Conservation (phyloP, 2,329 filamentous ascomycete genomes). For the Didymella glomerata region DNA sequence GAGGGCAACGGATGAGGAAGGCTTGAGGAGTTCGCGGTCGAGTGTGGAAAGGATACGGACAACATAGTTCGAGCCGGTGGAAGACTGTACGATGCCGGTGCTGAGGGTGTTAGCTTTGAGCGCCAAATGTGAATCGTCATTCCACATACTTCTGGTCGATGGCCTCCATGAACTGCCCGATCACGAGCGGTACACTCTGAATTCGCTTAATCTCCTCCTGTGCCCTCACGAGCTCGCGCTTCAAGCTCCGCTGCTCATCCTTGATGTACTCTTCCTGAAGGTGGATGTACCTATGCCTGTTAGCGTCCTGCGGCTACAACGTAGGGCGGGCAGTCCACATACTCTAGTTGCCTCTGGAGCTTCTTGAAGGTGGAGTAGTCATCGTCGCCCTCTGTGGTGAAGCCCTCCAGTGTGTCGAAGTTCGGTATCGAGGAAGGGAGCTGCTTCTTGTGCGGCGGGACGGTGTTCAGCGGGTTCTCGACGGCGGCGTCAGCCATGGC, state of each 20-base stretch:
- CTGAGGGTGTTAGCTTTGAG: slow-evolving; percentile 57
- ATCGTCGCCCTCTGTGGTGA: slow-evolving; percentile 81
- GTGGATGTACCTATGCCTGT: slow-evolving; percentile 77
- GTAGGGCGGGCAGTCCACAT: slow-evolving; percentile 47
- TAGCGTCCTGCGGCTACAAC: slow-evolving; percentile 34
- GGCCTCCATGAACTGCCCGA: slow-evolving; percentile 99
- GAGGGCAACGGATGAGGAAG: slow-evolving; percentile 94
- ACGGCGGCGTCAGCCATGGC: slow-evolving; percentile 86
- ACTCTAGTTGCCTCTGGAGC: slow-evolving; percentile 95
- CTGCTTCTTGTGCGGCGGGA: slow-evolving; percentile 82
- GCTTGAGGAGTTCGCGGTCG: slow-evolving; percentile 97
- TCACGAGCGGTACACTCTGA: slow-evolving; percentile 96
- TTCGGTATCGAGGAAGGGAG: slow-evolving; percentile 82
- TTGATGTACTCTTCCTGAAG: slow-evolving; percentile 99
- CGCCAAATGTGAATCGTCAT: neutral
- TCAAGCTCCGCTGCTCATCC: slow-evolving; percentile 98
- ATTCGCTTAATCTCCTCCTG: slow-evolving; percentile 99
- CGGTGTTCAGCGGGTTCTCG: slow-evolving; percentile 78
- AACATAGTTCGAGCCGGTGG: slow-evolving; percentile 98
- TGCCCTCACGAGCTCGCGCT: slow-evolving; percentile 94
- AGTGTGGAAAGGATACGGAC: slow-evolving; percentile 98
- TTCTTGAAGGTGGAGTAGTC: slow-evolving; percentile 97
- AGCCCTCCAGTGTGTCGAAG: slow-evolving; percentile 87
- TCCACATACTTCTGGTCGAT: slow-evolving; percentile 92
- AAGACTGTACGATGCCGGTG: slow-evolving; percentile 98